A percentile compares a stretch with the other conserved stretches of the same genome.
phyloP scores from a whole-genome alignment of 345 rosid genomes.

The Citrus hindsii region DNA sequence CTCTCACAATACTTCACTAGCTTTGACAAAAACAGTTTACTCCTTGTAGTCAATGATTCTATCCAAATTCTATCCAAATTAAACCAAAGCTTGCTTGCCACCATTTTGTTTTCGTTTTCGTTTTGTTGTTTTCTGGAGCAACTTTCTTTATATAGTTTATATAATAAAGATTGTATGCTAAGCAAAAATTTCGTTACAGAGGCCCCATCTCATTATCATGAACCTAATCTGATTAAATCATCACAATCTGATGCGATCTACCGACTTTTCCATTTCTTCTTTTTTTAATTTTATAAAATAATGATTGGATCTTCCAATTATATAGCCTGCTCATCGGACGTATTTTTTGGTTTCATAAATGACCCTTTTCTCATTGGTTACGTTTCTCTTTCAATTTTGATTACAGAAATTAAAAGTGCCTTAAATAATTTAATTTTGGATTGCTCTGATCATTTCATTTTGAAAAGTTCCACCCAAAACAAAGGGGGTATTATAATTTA shows the following conservation, averaged over 20 bases:
- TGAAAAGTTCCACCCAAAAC: background rate
- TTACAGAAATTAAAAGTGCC: background rate
- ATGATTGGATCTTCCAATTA: background rate
- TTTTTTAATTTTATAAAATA: background rate
- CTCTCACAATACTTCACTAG: background rate
- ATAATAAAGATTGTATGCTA: constrained; percentile 3
- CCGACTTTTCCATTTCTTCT: constrained; percentile 36
- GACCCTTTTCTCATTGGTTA: constrained; percentile 22
- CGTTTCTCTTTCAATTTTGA: constrained; percentile 11
- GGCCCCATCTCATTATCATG: constrained; percentile 41
- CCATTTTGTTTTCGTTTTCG: background rate
- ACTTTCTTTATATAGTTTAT: no score
- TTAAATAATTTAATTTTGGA: background rate
- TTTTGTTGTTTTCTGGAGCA: background rate
- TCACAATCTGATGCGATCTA: constrained; percentile 63
- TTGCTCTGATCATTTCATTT: constrained; percentile 15
- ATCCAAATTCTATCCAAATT: no score
- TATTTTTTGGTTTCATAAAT: background rate
- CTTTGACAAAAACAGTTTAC: background rate
- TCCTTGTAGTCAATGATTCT: background rate
- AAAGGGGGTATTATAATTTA: background rate
- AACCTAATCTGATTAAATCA: constrained; percentile 50
- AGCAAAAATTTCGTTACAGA: constrained; percentile 12
- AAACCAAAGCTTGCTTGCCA: background rate
- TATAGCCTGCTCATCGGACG: constrained; percentile 3